Evolutionary conservation across 2,329 filamentous ascomycete species (phyloP).

Genomic region (Diplodia corticola): DNA sequence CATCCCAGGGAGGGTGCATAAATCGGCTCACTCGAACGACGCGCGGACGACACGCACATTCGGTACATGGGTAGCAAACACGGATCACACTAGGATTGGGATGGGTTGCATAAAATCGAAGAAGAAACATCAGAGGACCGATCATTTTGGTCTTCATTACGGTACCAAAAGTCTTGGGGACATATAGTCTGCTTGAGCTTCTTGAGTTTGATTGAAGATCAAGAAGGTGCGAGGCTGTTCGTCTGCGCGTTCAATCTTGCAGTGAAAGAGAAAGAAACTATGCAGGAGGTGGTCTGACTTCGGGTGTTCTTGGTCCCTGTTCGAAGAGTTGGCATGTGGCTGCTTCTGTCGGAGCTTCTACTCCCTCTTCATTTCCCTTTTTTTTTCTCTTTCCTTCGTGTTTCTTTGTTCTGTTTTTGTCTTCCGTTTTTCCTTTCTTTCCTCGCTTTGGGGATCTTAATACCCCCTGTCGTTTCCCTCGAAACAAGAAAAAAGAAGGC

Average conservation of each 20-base stretch:
- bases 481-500: slow-evolving; percentile 17
- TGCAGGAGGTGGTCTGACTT: background rate
- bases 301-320: background rate
- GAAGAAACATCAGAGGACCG: slow-evolving; percentile 9
- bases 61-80: background rate
- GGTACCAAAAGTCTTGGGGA: slow-evolving; percentile 10
- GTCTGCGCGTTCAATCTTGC: too few relatives aligned
- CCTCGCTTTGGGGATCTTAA: background rate
- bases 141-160: slow-evolving; percentile 12
- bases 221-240: background rate
- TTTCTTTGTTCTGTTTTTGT: background rate
- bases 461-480: background rate
- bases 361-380: background rate
- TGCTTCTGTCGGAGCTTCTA: background rate
- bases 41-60: slow-evolving; percentile 5
- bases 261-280: background rate
- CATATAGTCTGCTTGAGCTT: slow-evolving; percentile 12
- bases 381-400: background rate
- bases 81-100: background rate
- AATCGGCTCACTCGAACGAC: slow-evolving; percentile 7
- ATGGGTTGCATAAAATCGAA: background rate
- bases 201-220: slow-evolving; percentile 4
- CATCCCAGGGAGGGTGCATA: slow-evolving; percentile 11
- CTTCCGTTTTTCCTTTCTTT: background rate
- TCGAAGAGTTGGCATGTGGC: background rate